phyloP scores from a whole-genome alignment of 495 filamentous ascomycete genomes.

The Jackrogersella multiformis region DNA sequence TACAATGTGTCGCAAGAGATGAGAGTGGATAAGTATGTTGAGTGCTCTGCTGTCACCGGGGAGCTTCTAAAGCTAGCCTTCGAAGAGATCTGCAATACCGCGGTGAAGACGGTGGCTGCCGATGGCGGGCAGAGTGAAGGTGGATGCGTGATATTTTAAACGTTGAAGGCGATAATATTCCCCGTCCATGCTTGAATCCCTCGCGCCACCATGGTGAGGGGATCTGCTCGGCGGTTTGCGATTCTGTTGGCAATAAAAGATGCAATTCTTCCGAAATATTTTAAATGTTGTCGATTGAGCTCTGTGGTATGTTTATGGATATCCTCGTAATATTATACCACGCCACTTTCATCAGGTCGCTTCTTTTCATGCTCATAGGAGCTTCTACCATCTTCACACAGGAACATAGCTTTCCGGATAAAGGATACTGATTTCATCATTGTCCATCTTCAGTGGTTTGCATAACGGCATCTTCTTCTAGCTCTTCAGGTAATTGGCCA shows the following conservation, averaged over 20 bases:
- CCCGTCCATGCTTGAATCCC: too few species aligned
- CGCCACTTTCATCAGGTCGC: too few species aligned
- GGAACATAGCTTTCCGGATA: too few species aligned
- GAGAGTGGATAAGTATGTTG: slow-evolving; percentile 86
- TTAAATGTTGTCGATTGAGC: background rate
- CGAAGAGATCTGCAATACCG: slow-evolving; percentile 80
- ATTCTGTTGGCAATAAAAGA: too few species aligned
- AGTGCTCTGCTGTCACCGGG: slow-evolving; percentile 89
- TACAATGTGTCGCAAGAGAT: slow-evolving; percentile 82
- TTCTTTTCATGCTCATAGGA: too few species aligned
- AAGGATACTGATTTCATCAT: slow-evolving; percentile 15
- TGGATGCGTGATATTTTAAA: slow-evolving; percentile 52
- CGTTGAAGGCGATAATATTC: background rate
- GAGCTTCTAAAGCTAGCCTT: slow-evolving; percentile 77
- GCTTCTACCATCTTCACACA: too few species aligned
- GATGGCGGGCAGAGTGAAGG: slow-evolving; percentile 57
- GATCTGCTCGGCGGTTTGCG: background rate
- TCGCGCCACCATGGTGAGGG: too few species aligned
- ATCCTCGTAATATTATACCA: too few species aligned
- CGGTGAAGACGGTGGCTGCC: slow-evolving; percentile 65
- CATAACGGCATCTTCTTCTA: slow-evolving; percentile 41
- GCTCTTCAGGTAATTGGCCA: slow-evolving; percentile 47
- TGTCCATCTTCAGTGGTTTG: slow-evolving; percentile 46
- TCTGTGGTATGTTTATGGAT: background rate
- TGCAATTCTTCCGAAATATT: background rate